These are phyloP conservation scores for Suhomyces taliae DNA, from an alignment of 1,139 yeast genomes.

Conservation along the genomic window DNA sequence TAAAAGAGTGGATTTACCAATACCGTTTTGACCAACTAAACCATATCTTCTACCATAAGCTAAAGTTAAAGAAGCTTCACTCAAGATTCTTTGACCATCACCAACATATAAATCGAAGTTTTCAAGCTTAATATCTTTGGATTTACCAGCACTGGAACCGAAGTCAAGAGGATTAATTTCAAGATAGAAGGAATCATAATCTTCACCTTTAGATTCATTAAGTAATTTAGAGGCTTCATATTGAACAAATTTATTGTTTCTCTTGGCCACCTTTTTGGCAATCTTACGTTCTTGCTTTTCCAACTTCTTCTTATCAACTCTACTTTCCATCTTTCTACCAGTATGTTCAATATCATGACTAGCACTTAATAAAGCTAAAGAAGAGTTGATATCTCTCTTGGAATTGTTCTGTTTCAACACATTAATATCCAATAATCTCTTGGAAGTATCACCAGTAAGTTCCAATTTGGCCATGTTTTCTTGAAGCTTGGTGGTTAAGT, in stretches of 20 bases:
- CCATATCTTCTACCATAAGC: conserved; percentile 96
- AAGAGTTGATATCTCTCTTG: conserved; percentile 71
- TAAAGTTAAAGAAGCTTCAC: conserved; percentile 83
- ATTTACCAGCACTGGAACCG: conserved; percentile 88
- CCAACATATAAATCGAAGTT: conserved; percentile 93
- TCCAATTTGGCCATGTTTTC: conserved; percentile 73
- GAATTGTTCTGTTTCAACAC: conserved; percentile 56
- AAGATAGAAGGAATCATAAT: conserved; percentile 91
- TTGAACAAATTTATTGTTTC: conserved; percentile 81
- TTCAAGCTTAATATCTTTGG: conserved; percentile 91
- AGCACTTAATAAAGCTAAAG: conserved; percentile 71
- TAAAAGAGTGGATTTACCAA: conserved; percentile 93
- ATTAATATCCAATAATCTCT: conserved; percentile 72
- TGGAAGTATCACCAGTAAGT: conserved; percentile 74
- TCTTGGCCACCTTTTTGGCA: conserved; percentile 93
- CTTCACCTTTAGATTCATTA: conserved; percentile 60
- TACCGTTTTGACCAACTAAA: conserved; percentile 98
- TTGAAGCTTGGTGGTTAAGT: conserved; percentile 55
- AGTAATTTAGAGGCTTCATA: conserved; percentile 93
- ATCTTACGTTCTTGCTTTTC: conserved; percentile 97
- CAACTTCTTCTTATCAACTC: conserved; percentile 93
- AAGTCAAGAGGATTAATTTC: conserved; percentile 93
- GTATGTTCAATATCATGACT: conserved; percentile 85
- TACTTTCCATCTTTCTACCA: conserved; percentile 87
- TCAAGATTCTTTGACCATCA: conserved; percentile 87